Evolutionary conservation across 257 asterid species (phyloP).

Genomic region (Gentiana straminea): DNA sequence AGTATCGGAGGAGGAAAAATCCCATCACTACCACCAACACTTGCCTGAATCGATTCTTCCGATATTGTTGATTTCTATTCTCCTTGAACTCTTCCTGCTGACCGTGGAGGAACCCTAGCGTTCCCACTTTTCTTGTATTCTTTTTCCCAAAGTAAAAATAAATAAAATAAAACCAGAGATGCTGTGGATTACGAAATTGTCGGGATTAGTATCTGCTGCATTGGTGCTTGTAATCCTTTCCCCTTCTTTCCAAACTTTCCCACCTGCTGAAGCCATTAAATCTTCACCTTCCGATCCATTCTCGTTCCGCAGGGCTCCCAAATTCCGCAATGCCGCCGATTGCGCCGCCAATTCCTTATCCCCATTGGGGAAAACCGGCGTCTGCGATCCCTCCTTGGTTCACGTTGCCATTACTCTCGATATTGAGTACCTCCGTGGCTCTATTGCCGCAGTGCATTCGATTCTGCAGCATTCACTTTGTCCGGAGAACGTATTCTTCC

Average conservation of each 20-base stretch:
- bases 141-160: constrained; percentile 20
- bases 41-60: not conserved
- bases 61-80: not conserved
- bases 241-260: constrained; percentile 77
- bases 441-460: constrained; percentile 59
- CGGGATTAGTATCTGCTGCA: constrained; percentile 68
- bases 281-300: constrained; percentile 39
- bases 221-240: constrained; percentile 61
- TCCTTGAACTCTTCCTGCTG: constrained; percentile 30
- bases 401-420: constrained; percentile 71
- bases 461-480: constrained; percentile 45
- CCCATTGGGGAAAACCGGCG: constrained; percentile 21
- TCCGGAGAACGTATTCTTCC: constrained; percentile 57
- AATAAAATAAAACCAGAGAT: constrained; percentile 28
- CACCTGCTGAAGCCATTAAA: constrained; percentile 90
- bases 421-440: constrained; percentile 46
- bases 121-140: constrained; percentile 29
- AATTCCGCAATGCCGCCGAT: constrained; percentile 47
- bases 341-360: constrained; percentile 30
- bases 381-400: constrained; percentile 34
- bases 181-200: constrained; percentile 68
- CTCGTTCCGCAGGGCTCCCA: constrained; percentile 1
- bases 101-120: constrained; percentile 40
- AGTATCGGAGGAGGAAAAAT: constrained; percentile 1
- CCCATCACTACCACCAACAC: not conserved